A percentile compares a stretch with the other conserved stretches of the same genome.
Conservation (phyloP, 768 basidiomycete genomes). For the Tephrocybe sp. region DNA sequence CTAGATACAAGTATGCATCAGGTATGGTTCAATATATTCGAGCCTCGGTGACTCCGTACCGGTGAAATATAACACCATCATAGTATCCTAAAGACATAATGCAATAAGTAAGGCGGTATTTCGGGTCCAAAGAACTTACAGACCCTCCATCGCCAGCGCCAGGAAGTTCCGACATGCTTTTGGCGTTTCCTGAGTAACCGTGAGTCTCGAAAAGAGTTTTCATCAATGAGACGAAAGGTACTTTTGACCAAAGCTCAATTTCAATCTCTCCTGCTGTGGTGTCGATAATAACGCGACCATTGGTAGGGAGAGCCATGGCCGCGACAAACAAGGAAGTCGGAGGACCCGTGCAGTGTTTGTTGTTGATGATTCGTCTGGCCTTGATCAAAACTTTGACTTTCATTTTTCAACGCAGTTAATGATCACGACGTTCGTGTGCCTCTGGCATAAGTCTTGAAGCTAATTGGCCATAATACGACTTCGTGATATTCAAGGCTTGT, state of each 20-base stretch:
- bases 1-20: slow-evolving; percentile 22
- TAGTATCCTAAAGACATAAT: slow-evolving; percentile 73
- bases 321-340: background rate
- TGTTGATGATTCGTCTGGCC: no score
- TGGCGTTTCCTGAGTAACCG: slow-evolving; percentile 71
- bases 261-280: slow-evolving; percentile 88
- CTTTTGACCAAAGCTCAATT: slow-evolving; percentile 92
- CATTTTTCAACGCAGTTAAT: no score
- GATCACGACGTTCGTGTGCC: no score
- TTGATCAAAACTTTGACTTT: background rate
- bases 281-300: slow-evolving; percentile 82
- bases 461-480: no score
- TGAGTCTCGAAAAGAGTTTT: background rate
- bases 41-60: slow-evolving; percentile 38
- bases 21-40: background rate
- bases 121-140: slow-evolving; percentile 28
- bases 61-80: slow-evolving; percentile 92
- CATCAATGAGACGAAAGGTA: slow-evolving; percentile 24
- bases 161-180: slow-evolving; percentile 92
- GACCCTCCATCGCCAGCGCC: slow-evolving; percentile 86
- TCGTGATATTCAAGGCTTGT: no score
- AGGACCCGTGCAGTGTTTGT: background rate
- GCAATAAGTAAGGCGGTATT: background rate
- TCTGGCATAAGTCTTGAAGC: no score
- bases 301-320: slow-evolving; percentile 78